Conservation (phyloP, 75 land plant genomes). For the Pinus tabuliformis region DNA sequence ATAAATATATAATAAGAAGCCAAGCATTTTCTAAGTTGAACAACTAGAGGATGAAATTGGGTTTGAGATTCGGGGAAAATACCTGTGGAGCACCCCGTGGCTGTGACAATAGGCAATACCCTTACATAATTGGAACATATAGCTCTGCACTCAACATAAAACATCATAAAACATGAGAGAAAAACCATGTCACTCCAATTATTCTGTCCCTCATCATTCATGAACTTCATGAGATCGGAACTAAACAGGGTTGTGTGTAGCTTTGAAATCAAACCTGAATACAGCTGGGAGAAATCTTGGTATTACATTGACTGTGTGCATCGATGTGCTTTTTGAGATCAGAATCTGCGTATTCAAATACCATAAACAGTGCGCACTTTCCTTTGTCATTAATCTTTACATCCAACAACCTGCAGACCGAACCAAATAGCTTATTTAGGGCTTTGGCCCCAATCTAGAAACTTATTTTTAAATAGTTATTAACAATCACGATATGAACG, state of each 20-base stretch:
- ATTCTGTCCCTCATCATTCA: not conserved
- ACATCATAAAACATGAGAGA: not conserved
- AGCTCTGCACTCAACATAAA: constrained; percentile 14
- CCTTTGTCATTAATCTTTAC: not conserved
- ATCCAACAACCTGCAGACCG: constrained; percentile 5
- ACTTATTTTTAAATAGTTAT: no score
- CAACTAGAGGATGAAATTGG: not conserved
- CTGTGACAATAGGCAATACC: constrained; percentile 44
- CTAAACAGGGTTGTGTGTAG: not conserved
- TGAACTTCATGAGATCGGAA: not conserved
- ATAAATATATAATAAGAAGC: not conserved
- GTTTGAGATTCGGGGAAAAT: not conserved
- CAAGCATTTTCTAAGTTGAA: not conserved
- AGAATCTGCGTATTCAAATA: constrained; percentile 38
- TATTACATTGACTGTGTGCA: constrained; percentile 10
- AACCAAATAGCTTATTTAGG: not conserved
- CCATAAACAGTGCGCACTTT: constrained; percentile 27
- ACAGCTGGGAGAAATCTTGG: not conserved
- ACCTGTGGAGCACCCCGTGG: constrained; percentile 54
- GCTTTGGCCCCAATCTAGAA: not conserved
- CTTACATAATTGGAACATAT: constrained; percentile 48
- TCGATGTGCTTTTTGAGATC: constrained; percentile 45
- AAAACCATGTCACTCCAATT: no score
- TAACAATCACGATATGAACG: no score
- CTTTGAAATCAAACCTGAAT: constrained; percentile 6